Percentiles rank a stretch among this genome's conserved stretches.
These are phyloP conservation scores for Cyclotella kingstonii DNA, from an alignment of 108 stramenopile genomes.

Conservation along the genomic window DNA sequence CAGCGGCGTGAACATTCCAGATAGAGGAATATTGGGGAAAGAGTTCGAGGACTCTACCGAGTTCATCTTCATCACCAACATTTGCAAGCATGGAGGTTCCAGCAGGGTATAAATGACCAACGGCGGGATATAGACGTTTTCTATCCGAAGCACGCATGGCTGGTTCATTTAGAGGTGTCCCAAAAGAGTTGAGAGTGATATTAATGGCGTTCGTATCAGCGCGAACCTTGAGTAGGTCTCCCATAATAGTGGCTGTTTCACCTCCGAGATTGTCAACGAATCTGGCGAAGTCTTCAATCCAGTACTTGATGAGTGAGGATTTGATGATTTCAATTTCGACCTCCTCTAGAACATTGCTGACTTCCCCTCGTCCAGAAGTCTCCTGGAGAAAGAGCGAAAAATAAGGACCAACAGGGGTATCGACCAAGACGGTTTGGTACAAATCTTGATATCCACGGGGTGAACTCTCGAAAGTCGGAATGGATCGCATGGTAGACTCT, in stretches of 20 bases:
- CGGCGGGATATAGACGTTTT: slow-evolving; percentile 93
- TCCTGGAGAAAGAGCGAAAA: slow-evolving; percentile 92
- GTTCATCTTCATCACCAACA: slow-evolving; percentile 88
- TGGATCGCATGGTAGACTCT: slow-evolving; percentile 94
- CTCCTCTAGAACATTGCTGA: slow-evolving; percentile 93
- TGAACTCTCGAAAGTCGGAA: slow-evolving; percentile 93
- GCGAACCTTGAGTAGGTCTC: slow-evolving; percentile 91
- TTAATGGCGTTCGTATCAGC: slow-evolving; percentile 98
- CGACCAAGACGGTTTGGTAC: slow-evolving; percentile 97
- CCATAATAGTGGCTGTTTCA: slow-evolving; percentile 94
- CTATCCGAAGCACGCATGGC: slow-evolving; percentile 93
- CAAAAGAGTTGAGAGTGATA: slow-evolving; percentile 98
- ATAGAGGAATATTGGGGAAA: slow-evolving; percentile 92
- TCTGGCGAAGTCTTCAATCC: slow-evolving; percentile 94
- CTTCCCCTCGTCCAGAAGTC: slow-evolving; percentile 56
- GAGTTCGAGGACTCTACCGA: slow-evolving; percentile 83
- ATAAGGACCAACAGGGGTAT: slow-evolving; percentile 98
- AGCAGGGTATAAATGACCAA: slow-evolving; percentile 96
- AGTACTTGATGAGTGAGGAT: slow-evolving; percentile 96
- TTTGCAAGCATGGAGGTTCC: slow-evolving; percentile 91
- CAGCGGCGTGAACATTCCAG: slow-evolving; percentile 89
- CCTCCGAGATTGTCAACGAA: slow-evolving; percentile 88
- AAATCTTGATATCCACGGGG: slow-evolving; percentile 96
- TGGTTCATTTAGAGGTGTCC: slow-evolving; percentile 92
- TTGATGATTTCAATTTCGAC: slow-evolving; percentile 99